phyloP scores from a whole-genome alignment of 805 yeast species.

The Ogataea corticis region DNA sequence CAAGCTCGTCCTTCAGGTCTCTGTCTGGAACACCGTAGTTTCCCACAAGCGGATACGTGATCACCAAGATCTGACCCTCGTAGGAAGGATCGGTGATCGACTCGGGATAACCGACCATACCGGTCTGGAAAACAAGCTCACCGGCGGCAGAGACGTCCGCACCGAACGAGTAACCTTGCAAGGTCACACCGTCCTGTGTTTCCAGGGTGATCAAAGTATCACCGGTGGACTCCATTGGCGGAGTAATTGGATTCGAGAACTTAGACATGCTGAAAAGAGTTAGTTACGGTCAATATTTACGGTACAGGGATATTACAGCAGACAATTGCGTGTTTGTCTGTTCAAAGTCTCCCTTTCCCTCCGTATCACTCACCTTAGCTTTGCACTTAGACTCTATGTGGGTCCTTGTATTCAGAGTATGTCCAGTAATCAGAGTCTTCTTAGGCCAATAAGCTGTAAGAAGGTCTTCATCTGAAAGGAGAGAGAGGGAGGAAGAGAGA shows the following conservation, averaged over 20 bases:
- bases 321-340: no score
- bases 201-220: conserved; percentile 86
- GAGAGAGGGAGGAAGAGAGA: conserved; percentile 37
- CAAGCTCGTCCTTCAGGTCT: conserved; percentile 67
- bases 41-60: conserved; percentile 96
- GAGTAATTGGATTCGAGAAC: conserved; percentile 83
- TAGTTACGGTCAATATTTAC: background rate
- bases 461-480: conserved; percentile 40
- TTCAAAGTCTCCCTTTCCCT: no score
- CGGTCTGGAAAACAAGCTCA: conserved; percentile 98
- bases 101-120: conserved; percentile 99
- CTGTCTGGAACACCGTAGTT: conserved; percentile 99
- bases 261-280: conserved; percentile 23
- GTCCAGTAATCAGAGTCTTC: conserved; percentile 16
- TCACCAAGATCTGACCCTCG: conserved; percentile 94
- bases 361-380: no score
- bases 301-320: background rate
- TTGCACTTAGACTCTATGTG: no score
- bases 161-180: conserved; percentile 97
- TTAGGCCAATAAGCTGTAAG: conserved; percentile 25
- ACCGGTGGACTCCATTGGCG: conserved; percentile 82
- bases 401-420: conserved; percentile 1
- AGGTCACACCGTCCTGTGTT: conserved; percentile 78
- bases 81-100: conserved; percentile 97
- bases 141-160: conserved; percentile 88